Conservation (phyloP, 1,284 basidiomycete species). For the Moesziomyces sp. region DNA sequence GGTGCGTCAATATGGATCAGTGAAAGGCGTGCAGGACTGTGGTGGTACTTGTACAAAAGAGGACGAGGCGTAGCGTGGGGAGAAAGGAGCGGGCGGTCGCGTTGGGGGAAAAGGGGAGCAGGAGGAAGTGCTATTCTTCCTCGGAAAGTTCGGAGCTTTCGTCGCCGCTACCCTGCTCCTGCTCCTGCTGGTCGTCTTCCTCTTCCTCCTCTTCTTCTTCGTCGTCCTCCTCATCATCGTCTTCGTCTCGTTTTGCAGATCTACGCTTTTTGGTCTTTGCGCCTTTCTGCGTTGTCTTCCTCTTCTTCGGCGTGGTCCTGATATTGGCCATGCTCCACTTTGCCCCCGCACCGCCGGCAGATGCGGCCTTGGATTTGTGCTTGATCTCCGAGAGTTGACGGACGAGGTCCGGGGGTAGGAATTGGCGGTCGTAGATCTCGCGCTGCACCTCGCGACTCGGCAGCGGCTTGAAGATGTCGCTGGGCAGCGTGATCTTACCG, state of each 20-base stretch:
- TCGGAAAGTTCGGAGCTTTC: constrained; percentile 15
- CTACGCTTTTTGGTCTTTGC: constrained; percentile 9
- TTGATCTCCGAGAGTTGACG: constrained; percentile 24
- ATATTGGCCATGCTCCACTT: constrained; percentile 19
- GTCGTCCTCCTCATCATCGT: constrained; percentile 13
- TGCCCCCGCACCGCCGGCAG: background rate
- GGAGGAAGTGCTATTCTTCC: constrained; percentile 7
- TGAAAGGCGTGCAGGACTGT: no score
- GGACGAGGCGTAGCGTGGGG: no score
- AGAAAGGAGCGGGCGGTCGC: no score
- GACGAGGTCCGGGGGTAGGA: constrained; percentile 30
- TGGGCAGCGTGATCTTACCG: constrained; percentile 81
- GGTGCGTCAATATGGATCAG: no score
- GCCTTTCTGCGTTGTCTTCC: constrained; percentile 1
- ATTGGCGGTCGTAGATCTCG: constrained; percentile 42
- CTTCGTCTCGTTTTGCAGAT: constrained; percentile 8
- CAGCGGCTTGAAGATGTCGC: constrained; percentile 77
- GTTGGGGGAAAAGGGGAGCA: no score
- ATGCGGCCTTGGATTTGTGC: constrained; percentile 13
- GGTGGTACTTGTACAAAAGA: no score
- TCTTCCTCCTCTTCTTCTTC: constrained; percentile 21
- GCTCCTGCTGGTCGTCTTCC: constrained; percentile 16
- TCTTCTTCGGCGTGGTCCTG: constrained; percentile 3
- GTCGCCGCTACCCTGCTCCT: constrained; percentile 13
- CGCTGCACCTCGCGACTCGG: constrained; percentile 52